These are phyloP conservation scores for Penicillium taxi DNA, from an alignment of 495 filamentous ascomycete genomes.

Conservation along the genomic window DNA sequence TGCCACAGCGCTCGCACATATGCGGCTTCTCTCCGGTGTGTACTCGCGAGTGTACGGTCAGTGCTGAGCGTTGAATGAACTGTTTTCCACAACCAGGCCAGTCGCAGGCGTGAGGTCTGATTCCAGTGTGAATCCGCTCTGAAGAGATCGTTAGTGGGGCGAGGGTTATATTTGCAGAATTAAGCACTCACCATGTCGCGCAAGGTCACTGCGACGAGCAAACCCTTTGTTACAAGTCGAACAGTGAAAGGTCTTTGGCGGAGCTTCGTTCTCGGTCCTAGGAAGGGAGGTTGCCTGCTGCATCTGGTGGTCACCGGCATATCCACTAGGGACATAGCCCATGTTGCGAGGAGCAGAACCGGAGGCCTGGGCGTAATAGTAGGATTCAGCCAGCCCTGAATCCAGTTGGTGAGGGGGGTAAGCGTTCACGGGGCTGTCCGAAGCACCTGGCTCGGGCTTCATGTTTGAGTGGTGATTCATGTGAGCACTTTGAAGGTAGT, in stretches of 20 bases:
- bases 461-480: constrained; percentile 33
- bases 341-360: constrained; percentile 51
- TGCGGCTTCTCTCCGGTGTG: constrained; percentile 98
- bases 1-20: constrained; percentile 93
- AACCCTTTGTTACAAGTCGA: constrained; percentile 86
- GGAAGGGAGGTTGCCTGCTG: constrained; percentile 28
- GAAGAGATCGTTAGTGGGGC: neutral
- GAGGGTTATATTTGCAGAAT: neutral
- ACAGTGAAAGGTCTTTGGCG: constrained; percentile 84
- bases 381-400: constrained; percentile 17
- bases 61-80: constrained; percentile 95
- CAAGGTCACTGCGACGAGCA: constrained; percentile 87
- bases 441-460: constrained; percentile 60
- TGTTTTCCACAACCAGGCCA: constrained; percentile 85
- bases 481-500: constrained; percentile 45
- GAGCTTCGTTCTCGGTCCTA: constrained; percentile 40
- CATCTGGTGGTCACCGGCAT: constrained; percentile 27
- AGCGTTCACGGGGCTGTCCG: constrained; percentile 52
- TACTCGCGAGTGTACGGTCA: constrained; percentile 91
- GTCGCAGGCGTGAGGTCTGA: constrained; percentile 89
- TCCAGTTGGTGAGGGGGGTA: constrained; percentile 50
- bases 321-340: constrained; percentile 37
- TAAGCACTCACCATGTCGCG: constrained; percentile 72
- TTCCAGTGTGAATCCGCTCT: constrained; percentile 94
- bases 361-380: constrained; percentile 21